phyloP scores from a whole-genome alignment of 768 basidiomycete genomes.

The Kwoniella sp. region DNA sequence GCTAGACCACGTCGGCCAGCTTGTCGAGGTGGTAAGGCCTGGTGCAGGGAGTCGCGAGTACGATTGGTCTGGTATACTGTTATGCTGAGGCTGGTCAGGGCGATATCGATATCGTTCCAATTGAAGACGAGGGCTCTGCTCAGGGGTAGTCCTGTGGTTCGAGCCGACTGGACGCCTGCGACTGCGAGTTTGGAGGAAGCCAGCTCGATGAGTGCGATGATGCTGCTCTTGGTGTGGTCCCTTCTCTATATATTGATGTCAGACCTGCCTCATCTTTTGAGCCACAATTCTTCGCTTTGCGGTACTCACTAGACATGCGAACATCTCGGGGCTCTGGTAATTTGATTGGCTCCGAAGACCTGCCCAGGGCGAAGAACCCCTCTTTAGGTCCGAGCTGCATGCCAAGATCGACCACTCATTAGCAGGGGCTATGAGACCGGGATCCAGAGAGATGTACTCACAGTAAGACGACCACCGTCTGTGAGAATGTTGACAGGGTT shows the following conservation, averaged over 20 bases:
- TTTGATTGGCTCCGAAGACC: conserved; percentile 11
- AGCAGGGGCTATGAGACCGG: too few relatives aligned
- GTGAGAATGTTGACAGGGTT: conserved; percentile 3
- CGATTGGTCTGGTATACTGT: background rate
- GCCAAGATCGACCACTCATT: background rate
- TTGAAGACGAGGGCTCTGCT: background rate
- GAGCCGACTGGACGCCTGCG: background rate
- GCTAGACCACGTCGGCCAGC: conserved; percentile 22
- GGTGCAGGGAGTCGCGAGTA: conserved; percentile 12
- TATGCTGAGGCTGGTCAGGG: background rate
- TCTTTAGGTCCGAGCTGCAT: conserved; percentile 1
- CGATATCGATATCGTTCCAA: background rate
- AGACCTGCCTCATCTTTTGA: too few relatives aligned
- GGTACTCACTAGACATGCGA: background rate
- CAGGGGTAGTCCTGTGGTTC: too few relatives aligned
- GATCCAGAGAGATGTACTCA: background rate
- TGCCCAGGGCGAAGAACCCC: conserved; percentile 7
- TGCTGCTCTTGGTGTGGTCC: background rate
- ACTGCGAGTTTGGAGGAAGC: background rate
- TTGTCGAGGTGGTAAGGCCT: conserved; percentile 13
- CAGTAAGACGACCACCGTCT: conserved; percentile 9
- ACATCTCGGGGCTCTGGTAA: background rate
- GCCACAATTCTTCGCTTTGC: too few relatives aligned
- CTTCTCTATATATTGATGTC: too few relatives aligned
- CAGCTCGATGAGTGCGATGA: background rate